Evolutionary conservation across 1,139 yeast genomes (phyloP).

Genomic region (Geotrichum phurueaensis): DNA sequence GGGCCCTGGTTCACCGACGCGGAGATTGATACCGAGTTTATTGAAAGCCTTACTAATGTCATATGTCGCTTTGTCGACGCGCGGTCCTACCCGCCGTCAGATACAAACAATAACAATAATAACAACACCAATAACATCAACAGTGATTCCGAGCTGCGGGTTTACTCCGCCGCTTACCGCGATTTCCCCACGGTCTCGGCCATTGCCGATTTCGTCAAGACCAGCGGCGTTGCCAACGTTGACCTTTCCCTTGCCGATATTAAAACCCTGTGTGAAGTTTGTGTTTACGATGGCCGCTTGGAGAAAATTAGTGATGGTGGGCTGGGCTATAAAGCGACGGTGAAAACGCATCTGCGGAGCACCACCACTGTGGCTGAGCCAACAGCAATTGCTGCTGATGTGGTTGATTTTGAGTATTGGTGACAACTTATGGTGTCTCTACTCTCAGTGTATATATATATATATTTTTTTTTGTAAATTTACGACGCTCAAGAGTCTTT

Average conservation of each 20-base stretch:
- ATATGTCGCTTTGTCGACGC: constrained; percentile 83
- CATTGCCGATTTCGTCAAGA: constrained; percentile 65
- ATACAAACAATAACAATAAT: neutral
- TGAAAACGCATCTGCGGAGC: constrained; percentile 34
- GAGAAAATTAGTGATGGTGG: constrained; percentile 51
- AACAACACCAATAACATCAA: neutral
- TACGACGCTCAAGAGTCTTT: no score
- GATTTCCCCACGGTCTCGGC: constrained; percentile 64
- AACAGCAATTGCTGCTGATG: neutral
- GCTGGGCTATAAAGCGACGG: constrained; percentile 42
- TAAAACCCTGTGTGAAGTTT: constrained; percentile 76
- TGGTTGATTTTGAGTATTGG: constrained; percentile 7
- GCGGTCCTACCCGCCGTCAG: constrained; percentile 56
- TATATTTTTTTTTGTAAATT: no score
- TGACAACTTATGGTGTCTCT: neutral
- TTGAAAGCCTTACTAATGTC: constrained; percentile 73
- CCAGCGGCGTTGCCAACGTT: constrained; percentile 71
- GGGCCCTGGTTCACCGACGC: constrained; percentile 99
- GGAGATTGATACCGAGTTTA: constrained; percentile 89
- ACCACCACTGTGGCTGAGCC: constrained; percentile 42
- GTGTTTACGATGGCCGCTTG: constrained; percentile 77
- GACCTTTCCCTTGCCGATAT: constrained; percentile 71
- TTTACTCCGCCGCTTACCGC: constrained; percentile 51
- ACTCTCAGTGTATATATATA: no score
- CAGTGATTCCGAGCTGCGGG: constrained; percentile 23